Percentiles rank a stretch among this genome's conserved stretches.
These are phyloP conservation scores for Aureobasidium sp. DNA, from an alignment of 2,329 filamentous ascomycete species.

Conservation along the genomic window DNA sequence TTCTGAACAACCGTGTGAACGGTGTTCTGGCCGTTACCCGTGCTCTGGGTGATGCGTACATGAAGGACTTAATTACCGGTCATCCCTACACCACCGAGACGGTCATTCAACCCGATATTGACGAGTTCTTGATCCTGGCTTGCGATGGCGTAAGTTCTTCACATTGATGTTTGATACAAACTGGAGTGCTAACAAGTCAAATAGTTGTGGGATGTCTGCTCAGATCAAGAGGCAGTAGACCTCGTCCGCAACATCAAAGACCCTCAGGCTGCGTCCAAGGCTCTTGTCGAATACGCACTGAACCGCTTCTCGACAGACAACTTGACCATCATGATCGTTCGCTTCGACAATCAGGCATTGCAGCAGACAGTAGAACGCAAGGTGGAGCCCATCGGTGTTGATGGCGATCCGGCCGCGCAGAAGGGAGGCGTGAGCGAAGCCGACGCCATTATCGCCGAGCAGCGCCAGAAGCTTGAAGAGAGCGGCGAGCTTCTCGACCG, in stretches of 20 bases:
- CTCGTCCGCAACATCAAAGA: conserved; percentile 76
- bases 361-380: conserved; percentile 44
- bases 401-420: conserved; percentile 40
- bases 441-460: conserved; percentile 52
- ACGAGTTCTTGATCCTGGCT: conserved; percentile 95
- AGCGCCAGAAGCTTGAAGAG: conserved; percentile 40
- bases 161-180: background rate
- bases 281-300: conserved; percentile 85
- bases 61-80: conserved; percentile 95
- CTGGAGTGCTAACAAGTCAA: background rate
- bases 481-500: conserved; percentile 30
- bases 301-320: conserved; percentile 95
- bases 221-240: conserved; percentile 93
- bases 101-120: conserved; percentile 85
- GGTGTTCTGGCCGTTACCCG: conserved; percentile 92
- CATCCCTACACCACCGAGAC: conserved; percentile 98
- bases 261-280: conserved; percentile 72
- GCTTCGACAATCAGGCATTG: conserved; percentile 63
- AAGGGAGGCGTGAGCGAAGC: conserved; percentile 51
- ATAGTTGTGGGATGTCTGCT: conserved; percentile 98
- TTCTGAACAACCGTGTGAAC: conserved; percentile 96
- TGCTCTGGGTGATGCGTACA: conserved; percentile 89
- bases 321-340: conserved; percentile 93
- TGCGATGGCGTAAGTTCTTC: conserved; percentile 85
- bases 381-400: conserved; percentile 48